Percentiles rank a stretch among this genome's conserved stretches.
These are phyloP conservation scores for Wickerhamomyces alni DNA, from an alignment of 805 yeast genomes.

Conservation along the genomic window DNA sequence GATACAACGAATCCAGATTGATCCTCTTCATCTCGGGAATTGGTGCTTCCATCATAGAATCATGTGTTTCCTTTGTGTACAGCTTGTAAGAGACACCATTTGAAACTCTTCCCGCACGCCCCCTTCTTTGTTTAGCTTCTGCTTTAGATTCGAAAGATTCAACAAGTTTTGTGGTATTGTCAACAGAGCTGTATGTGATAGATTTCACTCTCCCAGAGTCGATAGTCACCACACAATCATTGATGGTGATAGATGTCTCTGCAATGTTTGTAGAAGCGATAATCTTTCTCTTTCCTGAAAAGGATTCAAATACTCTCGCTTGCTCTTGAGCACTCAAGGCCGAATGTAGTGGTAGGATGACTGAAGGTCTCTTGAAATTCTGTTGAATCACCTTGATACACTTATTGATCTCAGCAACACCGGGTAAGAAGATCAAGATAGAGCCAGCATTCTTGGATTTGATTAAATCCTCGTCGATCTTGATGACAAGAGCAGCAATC, in stretches of 20 bases:
- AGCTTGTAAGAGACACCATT: slow-evolving; percentile 78
- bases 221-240: slow-evolving; percentile 88
- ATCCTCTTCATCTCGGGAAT: slow-evolving; percentile 86
- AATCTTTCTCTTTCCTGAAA: slow-evolving; percentile 63
- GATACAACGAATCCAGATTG: slow-evolving; percentile 73
- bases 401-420: slow-evolving; percentile 78
- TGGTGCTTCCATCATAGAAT: slow-evolving; percentile 63
- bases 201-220: slow-evolving; percentile 85
- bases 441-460: slow-evolving; percentile 52
- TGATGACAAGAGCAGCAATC: slow-evolving; percentile 47
- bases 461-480: slow-evolving; percentile 45
- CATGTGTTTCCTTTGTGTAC: slow-evolving; percentile 58
- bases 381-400: slow-evolving; percentile 41
- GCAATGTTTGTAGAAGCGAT: slow-evolving; percentile 93
- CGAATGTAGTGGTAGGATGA: slow-evolving; percentile 77
- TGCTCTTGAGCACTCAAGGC: slow-evolving; percentile 82
- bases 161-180: slow-evolving; percentile 62
- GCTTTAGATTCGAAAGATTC: slow-evolving; percentile 90
- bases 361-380: slow-evolving; percentile 22
- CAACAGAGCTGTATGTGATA: slow-evolving; percentile 59
- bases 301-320: slow-evolving; percentile 57
- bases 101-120: slow-evolving; percentile 96
- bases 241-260: slow-evolving; percentile 93
- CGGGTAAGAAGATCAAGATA: slow-evolving; percentile 81
- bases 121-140: slow-evolving; percentile 85